Base-by-base conservation (phyloP, 331 rosid species). In the Malus hybrid region DNA sequence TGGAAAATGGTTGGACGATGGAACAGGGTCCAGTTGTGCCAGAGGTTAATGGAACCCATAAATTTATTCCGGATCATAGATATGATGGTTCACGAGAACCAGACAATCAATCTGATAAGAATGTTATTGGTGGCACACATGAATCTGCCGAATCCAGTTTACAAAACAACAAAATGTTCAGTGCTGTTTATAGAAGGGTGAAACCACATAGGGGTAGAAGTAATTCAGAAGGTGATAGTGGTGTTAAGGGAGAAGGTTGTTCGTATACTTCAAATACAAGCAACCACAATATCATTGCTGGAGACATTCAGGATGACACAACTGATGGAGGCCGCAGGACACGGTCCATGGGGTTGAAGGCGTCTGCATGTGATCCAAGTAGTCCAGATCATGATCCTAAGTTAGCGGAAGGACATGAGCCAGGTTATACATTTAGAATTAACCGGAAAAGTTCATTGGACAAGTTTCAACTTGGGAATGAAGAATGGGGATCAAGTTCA, bases 181-280 rank as follows among this genome's bases (percentile, higher is more conserved):
- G 78, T 82, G 93, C 91, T 66, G 97, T 90, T 77, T 95, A 95
- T 80, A 85, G 80, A 76, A 89, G 99, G 81, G 77, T 92, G 50
- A 92, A 85, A 67, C 81, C 93, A 32, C 88, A 88, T 67, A 92
- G 73, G 77, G 85, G 86, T 61, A 84, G 70, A 79, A 55, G 72
- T 79, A 86, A 80, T 81, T 12, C 78, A 67, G 88, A 76, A 72
- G 79, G 84, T 77, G 85, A 81, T 69, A 83, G 82, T 70, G 77
- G 86, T 75, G 88, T 81, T 61, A 64, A 66, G 68, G 93, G 87
- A 53, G 97, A 87, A 72, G 76, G 90, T 62, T 81, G 87, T 53
- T 89, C 92, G 75, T 82, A 79, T 83, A 81, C 84, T 53, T 90
- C 97, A 76, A 81, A 80, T 82, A 80, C 79, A 57, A 80, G 87